Percentiles rank a stretch among this genome's conserved stretches.
These are phyloP conservation scores for Ophioceras dolichostomum DNA, from an alignment of 2,329 filamentous ascomycete species.

Conservation along the genomic window DNA sequence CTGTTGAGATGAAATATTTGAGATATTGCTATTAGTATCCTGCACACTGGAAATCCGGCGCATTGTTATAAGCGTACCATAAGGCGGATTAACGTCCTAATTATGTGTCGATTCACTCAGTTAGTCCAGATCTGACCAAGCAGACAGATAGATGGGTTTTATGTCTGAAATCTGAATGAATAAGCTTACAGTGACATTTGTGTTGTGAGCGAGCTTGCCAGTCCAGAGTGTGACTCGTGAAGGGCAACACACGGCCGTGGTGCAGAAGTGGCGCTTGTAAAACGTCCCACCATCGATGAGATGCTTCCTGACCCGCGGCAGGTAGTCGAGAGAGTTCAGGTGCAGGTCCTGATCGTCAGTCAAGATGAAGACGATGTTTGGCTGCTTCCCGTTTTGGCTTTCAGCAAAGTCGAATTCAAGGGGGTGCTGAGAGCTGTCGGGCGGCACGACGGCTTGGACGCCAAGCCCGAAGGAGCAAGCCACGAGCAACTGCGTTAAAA, in stretches of 20 bases:
- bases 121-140: no score
- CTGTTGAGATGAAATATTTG: constrained; percentile 12
- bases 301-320: constrained; percentile 36
- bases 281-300: constrained; percentile 11
- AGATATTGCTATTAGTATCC: background rate
- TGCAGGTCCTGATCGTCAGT: constrained; percentile 55
- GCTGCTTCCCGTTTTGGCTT: no score
- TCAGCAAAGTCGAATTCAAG: no score
- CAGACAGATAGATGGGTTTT: no score
- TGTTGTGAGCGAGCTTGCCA: constrained; percentile 56
- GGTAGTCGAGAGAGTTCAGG: constrained; percentile 45
- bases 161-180: no score
- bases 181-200: constrained; percentile 65
- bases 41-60: background rate
- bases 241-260: constrained; percentile 55
- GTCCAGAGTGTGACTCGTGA: constrained; percentile 54
- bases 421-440: no score
- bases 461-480: no score
- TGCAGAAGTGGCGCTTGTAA: constrained; percentile 53
- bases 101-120: no score
- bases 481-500: no score
- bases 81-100: constrained; percentile 36
- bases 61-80: constrained; percentile 13
- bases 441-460: no score
- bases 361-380: constrained; percentile 34